Conservation (phyloP, 140 eudicot species). For the Cichorium intybus region DNA sequence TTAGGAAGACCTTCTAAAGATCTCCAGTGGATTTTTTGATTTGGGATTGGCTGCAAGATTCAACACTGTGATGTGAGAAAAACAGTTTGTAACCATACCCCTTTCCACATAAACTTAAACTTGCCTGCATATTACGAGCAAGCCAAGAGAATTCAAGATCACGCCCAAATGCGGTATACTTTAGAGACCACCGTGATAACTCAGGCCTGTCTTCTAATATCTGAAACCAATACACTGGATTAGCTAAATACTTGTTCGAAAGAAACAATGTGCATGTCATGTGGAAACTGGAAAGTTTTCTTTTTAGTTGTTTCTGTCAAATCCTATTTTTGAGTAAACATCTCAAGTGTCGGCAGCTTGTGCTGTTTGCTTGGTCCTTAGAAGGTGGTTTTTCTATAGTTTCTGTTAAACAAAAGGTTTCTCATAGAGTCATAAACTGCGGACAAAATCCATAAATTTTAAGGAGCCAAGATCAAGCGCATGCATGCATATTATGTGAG, state of each 20-base stretch:
- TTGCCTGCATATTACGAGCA: slow-evolving; percentile 98
- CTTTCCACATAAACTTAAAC: too few relatives aligned
- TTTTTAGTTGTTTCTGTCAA: neutral
- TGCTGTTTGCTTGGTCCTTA: too few relatives aligned
- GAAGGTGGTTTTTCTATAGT: too few relatives aligned
- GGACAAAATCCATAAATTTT: too few relatives aligned
- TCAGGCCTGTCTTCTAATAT: slow-evolving; percentile 86
- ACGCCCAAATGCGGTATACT: slow-evolving; percentile 88
- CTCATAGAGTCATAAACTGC: too few relatives aligned
- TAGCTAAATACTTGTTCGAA: neutral
- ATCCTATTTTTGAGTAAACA: neutral
- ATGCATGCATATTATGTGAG: too few relatives aligned
- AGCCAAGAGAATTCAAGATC: slow-evolving; percentile 97
- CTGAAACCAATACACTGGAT: slow-evolving; percentile 41
- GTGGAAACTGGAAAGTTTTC: neutral
- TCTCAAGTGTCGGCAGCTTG: too few relatives aligned
- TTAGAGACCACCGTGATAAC: slow-evolving; percentile 84
- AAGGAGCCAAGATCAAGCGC: too few relatives aligned
- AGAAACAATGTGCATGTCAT: neutral
- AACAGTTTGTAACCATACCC: neutral
- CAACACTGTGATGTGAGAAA: slow-evolving; percentile 12
- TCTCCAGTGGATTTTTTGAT: slow-evolving; percentile 98
- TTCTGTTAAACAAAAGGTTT: neutral
- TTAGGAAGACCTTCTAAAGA: slow-evolving; percentile 96
- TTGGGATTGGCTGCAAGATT: slow-evolving; percentile 80